Evolutionary conservation across 2,329 filamentous ascomycete genomes (phyloP), one percentile per base, ranked within the genome.

Genomic region (Mycosphaerelloides madeirae): DNA sequence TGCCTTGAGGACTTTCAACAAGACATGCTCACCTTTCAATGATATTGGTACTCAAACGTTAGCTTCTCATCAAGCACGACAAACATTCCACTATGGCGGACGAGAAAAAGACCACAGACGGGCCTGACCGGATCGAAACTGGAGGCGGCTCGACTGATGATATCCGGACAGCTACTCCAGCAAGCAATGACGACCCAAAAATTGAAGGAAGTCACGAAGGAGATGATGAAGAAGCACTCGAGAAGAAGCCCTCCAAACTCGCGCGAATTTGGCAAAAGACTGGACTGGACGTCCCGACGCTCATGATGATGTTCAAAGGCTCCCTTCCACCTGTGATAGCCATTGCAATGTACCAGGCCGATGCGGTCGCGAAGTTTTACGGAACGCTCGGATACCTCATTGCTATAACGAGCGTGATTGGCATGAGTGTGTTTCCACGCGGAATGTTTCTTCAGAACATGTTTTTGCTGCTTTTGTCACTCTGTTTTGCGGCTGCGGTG

Each of bases 371-470:
- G 20, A 55, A 54, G 38, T 71, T 66, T 43, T 87, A 76, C 60
- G 64, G 62, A 37, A 84, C 74, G 0, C 61, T 77, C 7, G 77
- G 78, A 12, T 80, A 87, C 58, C 68, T 88, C 2, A 68, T 85
- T 3, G 77, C 80, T 37, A 80, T 89, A 50, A 73, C 84, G 41
- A 75, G 76, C 2, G 76, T 87, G 20, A 61, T 88, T 3, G 76
- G 77, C 1, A 72, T 87, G 50, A 71, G 76, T 16, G 77, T 87
- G 49, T 75, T 87, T 67, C 84, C 84, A 1, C 72, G 84, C 32
- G 83, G 81, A 8, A 69, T 86, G n/a, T 37, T 33, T 25, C 3
- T 38, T 29, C 38, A 29, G 20, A 34, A 31, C 28, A 29, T 29
- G 20, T 86, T 79, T 1, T 67, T 86, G 43, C 83, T 84, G 50